A percentile compares a stretch with the other conserved stretches of the same genome.
phyloP scores from a whole-genome alignment of 441 rosid genomes.

The Biscutella auriculata region DNA sequence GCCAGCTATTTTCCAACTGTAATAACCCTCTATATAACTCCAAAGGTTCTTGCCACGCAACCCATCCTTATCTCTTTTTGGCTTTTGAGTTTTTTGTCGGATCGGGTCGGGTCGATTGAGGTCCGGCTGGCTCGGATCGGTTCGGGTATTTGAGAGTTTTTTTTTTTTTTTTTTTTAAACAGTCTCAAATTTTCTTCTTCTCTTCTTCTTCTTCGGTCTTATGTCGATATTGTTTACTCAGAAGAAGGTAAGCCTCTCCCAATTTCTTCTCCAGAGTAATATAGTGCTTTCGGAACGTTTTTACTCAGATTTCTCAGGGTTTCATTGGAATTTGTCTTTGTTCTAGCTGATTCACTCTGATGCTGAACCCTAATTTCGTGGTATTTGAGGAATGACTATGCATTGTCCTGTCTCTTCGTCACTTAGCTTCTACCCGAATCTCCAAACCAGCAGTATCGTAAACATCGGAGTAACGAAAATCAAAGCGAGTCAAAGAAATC shows the following conservation, averaged over 20 bases:
- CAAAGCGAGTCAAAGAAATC: conserved; percentile 13
- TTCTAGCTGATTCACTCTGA: background rate
- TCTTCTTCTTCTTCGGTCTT: background rate
- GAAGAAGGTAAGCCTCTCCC: background rate
- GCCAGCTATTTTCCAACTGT: conserved; percentile 16
- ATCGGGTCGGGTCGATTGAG: background rate
- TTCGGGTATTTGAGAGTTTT: background rate
- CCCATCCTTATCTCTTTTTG: conserved; percentile 10
- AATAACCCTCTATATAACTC: background rate
- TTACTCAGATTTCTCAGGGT: background rate
- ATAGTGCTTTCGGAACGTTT: background rate
- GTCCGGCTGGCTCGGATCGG: background rate
- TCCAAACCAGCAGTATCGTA: background rate
- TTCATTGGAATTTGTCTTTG: background rate
- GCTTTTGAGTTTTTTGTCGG: background rate
- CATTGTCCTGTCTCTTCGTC: conserved; percentile 13
- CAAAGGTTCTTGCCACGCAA: conserved; percentile 15
- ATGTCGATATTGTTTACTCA: background rate
- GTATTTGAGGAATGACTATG: conserved; percentile 3
- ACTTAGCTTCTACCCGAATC: conserved; percentile 13
- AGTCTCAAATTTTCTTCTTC: background rate
- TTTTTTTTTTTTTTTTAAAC: too few species aligned
- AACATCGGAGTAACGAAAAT: background rate
- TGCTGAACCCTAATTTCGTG: background rate
- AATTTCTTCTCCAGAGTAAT: background rate